Conservation (phyloP, 2,329 filamentous ascomycete genomes). For the Talaromyces pinophilus region DNA sequence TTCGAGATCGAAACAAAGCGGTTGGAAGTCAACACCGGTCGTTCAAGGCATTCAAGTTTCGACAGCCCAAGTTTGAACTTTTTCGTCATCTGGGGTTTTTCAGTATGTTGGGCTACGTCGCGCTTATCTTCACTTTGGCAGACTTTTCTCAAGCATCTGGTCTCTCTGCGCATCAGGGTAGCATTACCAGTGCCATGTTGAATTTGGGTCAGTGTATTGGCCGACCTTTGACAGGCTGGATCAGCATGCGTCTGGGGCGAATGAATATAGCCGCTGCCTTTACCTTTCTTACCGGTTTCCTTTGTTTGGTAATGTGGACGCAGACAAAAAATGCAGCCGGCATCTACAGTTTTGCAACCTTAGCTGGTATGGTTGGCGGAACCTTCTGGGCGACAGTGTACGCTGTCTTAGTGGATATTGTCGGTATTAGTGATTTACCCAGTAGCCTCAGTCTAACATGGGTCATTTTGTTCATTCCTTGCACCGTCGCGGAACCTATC, state of each 20-base stretch:
- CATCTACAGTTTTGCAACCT: neutral
- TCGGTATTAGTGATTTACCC: slow-evolving; percentile 8
- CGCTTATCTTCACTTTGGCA: slow-evolving; percentile 64
- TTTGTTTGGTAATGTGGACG: slow-evolving; percentile 1
- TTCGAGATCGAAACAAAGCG: neutral
- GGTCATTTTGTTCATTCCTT: slow-evolving; percentile 7
- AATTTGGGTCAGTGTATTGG: slow-evolving; percentile 63
- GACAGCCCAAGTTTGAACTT: slow-evolving; percentile 4
- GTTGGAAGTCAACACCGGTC: neutral
- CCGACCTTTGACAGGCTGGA: slow-evolving; percentile 63
- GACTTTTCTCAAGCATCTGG: slow-evolving; percentile 48
- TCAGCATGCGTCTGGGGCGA: slow-evolving; percentile 61
- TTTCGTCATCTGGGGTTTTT: slow-evolving; percentile 57
- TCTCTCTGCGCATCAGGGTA: neutral
- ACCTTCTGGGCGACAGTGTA: slow-evolving; percentile 9
- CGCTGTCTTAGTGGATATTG: slow-evolving; percentile 10
- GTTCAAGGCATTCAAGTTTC: neutral
- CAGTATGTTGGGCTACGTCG: slow-evolving; percentile 66
- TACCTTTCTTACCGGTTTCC: slow-evolving; percentile 48
- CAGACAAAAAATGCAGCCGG: neutral
- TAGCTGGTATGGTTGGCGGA: neutral
- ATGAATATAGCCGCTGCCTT: slow-evolving; percentile 63
- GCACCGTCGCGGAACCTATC: slow-evolving; percentile 1
- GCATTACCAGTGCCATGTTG: slow-evolving; percentile 43
- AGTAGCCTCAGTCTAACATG: slow-evolving; percentile 13